Evolutionary conservation across 1,139 yeast species (phyloP), one percentile per base, ranked within the genome.

Genomic region (Geotrichum cucujoidarum): DNA sequence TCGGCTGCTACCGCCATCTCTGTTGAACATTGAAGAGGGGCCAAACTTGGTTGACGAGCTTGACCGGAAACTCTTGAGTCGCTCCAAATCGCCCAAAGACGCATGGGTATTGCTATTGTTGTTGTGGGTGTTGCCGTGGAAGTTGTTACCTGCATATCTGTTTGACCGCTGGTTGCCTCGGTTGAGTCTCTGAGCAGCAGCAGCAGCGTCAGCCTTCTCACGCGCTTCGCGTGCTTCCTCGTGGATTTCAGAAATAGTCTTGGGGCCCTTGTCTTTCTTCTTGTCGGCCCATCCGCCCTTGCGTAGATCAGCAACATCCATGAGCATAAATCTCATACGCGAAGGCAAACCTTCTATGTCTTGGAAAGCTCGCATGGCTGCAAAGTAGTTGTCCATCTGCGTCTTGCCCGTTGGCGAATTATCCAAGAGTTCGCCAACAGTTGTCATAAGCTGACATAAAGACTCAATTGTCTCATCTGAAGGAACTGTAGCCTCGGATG

Each of bases 381-480:
- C 79, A 66, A 90, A 83, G 55, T 83, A 81, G 17, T 21, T 16
- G 25, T 47, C 31, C 13, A 36, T 16, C 56, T 71, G 68, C 59
- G 77, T 81, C 63, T 85, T 72, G 45, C 76, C 74, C 20, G 55
- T 61, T 52, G 65, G 65, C 41, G 69, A 67, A 38, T 73, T 66
- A 61, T 88, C 95, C 58, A 92, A 73, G 61, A 78, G 80, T 50
- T 81, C 81, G 60, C 97, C 98, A 53, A 87, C 89, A 13, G 98
- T 90, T 54, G 77, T 79, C 58, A 92, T 72, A 61, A 92, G 77
- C 72, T 90, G 95, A 39, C 87, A 78, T 68, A 90, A 78, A 55
- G 89, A 86, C 72, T 92, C 98, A 65, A 94, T 78, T 55, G 88
- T 79, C 64, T 92, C 98, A 67, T 94, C 98, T 43, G 87, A 76